phyloP scores from a whole-genome alignment of 768 basidiomycete genomes.

The Podaxis sp. region DNA sequence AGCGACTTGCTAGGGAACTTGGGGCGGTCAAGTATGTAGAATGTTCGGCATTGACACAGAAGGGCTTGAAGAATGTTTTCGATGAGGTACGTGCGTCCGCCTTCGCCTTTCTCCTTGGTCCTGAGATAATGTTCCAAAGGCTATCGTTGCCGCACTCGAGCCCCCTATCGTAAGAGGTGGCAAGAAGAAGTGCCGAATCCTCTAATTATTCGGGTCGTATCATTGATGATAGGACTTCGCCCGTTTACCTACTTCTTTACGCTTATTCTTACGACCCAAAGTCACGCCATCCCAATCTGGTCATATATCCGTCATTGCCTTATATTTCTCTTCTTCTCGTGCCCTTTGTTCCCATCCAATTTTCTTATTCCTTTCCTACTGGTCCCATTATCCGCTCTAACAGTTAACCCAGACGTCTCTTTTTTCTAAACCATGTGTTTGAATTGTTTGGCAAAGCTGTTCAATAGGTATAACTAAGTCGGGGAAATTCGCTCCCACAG shows the following conservation, averaged over 20 bases:
- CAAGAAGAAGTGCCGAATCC: slow-evolving; percentile 77
- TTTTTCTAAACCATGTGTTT: slow-evolving; percentile 21
- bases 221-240: slow-evolving; percentile 21
- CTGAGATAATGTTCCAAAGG: slow-evolving; percentile 44
- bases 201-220: slow-evolving; percentile 44
- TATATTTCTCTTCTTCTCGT: slow-evolving; percentile 23
- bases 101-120: slow-evolving; percentile 1
- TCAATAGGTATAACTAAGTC: slow-evolving; percentile 1
- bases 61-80: slow-evolving; percentile 99
- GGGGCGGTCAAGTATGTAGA: slow-evolving; percentile 99
- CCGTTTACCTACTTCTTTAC: slow-evolving; percentile 23
- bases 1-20: slow-evolving; percentile 92
- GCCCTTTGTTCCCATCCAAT: slow-evolving; percentile 25
- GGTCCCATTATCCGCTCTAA: slow-evolving; percentile 20
- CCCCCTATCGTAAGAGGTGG: slow-evolving; percentile 89
- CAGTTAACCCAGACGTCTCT: slow-evolving; percentile 40
- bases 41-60: slow-evolving; percentile 98
- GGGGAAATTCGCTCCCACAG: background rate
- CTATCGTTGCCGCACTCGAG: slow-evolving; percentile 97
- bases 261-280: slow-evolving; percentile 34
- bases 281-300: slow-evolving; percentile 40
- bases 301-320: slow-evolving; percentile 44
- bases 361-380: slow-evolving; percentile 31
- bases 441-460: slow-evolving; percentile 16
- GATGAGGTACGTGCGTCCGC: slow-evolving; percentile 78